Evolutionary conservation across 371 early-diverging fungal species (phyloP), one percentile per base, ranked within the genome.

Genomic region (Parasitella parasitica): DNA sequence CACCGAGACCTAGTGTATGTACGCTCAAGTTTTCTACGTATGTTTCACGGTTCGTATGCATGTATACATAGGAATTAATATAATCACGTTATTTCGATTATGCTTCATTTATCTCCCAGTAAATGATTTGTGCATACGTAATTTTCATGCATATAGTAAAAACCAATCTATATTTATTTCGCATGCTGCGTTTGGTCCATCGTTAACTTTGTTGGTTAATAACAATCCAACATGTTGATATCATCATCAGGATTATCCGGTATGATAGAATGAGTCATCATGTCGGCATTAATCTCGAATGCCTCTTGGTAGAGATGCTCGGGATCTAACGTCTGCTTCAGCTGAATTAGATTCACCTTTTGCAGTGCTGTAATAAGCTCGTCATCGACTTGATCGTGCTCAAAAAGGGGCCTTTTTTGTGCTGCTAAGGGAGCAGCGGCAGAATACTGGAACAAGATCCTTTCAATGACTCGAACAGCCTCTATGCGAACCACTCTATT

Each of bases 231-330:
- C 63, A 63, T 56, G 15, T 63, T 63, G 0, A 63, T 52, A 63
- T 63, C 67, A 53, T 63, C 68, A 5, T 67, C 59, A 22, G 63
- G 59, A 28, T 67, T 38, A n/a, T 22, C 41, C 16, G 68, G 63
- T 11, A 66, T 52, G n/a, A 61, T 66, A 13, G 67, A 66, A 1
- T 57, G 61, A 30, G 70, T 77, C 78, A 77, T 77, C 75, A 72
- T 71, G 16, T 58, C 63, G 3, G 73, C 66, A 67, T 72, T 69
- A 43, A 77, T 72, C 43, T 70, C 78, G 48, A 77, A 67, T 11
- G 76, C 72, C 59, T 78, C 79, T 56, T 73, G 68, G 46, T 73
- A 78, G 4, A 78, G 46, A 61, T 78, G 76, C 35, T 78, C 78
- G 0, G 78, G 78, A 57, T 69, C 61, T 3, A 67, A 54, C 7